A percentile compares a stretch with the other conserved stretches of the same genome.
These are phyloP conservation scores for Mycena sanguinolenta DNA, from an alignment of 768 basidiomycete species.

Conservation along the genomic window DNA sequence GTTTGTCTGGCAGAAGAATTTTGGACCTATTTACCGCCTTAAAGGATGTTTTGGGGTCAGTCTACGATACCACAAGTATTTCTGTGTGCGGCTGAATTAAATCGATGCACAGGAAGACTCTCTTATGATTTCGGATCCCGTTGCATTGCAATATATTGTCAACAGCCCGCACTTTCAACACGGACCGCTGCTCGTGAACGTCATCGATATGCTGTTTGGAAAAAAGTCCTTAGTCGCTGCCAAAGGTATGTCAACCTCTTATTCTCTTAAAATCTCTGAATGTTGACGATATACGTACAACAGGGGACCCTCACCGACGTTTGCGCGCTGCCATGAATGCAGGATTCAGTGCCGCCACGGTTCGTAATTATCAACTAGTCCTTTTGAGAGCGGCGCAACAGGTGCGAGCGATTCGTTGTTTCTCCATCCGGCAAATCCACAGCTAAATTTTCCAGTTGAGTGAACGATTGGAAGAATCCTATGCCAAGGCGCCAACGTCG, in stretches of 20 bases:
- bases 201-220: too few relatives aligned
- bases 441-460: conserved; percentile 5
- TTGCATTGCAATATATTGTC: too few relatives aligned
- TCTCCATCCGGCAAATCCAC: background rate
- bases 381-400: too few relatives aligned
- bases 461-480: too few relatives aligned
- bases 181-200: too few relatives aligned
- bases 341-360: background rate
- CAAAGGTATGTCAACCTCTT: background rate
- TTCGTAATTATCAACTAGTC: conserved; percentile 2
- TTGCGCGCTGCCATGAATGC: conserved; percentile 1
- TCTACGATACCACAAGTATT: too few relatives aligned
- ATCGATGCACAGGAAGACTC: too few relatives aligned
- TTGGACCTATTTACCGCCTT: conserved; percentile 7
- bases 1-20: conserved; percentile 4
- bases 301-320: background rate
- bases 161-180: too few relatives aligned
- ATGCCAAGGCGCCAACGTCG: background rate
- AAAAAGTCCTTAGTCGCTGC: conserved; percentile 20
- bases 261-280: too few relatives aligned
- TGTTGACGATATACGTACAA: background rate
- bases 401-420: background rate
- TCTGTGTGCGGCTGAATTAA: too few relatives aligned
- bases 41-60: conserved; percentile 14
- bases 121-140: too few relatives aligned